Conservation (phyloP, 345 rosid genomes). For the Stellera chamaejasme region DNA sequence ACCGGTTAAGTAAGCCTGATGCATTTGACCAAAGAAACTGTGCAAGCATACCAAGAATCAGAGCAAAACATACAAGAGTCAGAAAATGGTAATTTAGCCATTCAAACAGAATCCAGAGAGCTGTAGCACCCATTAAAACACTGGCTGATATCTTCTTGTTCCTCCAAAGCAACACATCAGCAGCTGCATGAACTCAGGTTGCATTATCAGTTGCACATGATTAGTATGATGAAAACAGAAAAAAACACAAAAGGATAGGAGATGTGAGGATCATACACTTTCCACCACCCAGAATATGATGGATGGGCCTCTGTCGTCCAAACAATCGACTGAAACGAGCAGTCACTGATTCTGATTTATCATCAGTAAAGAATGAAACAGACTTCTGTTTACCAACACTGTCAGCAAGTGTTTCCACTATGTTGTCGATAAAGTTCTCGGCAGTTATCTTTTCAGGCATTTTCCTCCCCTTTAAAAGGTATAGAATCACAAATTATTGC, state of each 20-base stretch:
- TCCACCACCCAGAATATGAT: conserved; percentile 85
- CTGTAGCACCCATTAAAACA: conserved; percentile 58
- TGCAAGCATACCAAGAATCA: conserved; percentile 74
- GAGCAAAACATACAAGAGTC: conserved; percentile 48
- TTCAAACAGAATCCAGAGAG: conserved; percentile 82
- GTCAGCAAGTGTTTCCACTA: conserved; percentile 59
- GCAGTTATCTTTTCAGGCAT: conserved; percentile 74
- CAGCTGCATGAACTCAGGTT: conserved; percentile 47
- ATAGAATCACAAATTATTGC: conserved; percentile 6
- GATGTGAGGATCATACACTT: conserved; percentile 37
- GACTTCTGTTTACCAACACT: conserved; percentile 53
- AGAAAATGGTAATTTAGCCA: conserved; percentile 87
- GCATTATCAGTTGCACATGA: not conserved
- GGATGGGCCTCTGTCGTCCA: conserved; percentile 73
- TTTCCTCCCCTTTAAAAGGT: conserved; percentile 21
- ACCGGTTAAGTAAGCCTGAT: conserved; percentile 67
- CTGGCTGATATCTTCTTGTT: conserved; percentile 91
- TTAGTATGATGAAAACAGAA: not conserved
- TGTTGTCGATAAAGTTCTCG: conserved; percentile 42
- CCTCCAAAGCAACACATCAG: conserved; percentile 97
- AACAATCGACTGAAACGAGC: conserved; percentile 61
- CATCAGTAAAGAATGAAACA: conserved; percentile 57
- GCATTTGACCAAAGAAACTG: conserved; percentile 85
- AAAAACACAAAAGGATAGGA: not conserved
- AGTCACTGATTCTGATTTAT: conserved; percentile 29